A percentile compares a stretch with the other conserved stretches of the same genome.
Evolutionary conservation across 257 asterid genomes (phyloP).

Genomic region (Solanum pinnatisectum): DNA sequence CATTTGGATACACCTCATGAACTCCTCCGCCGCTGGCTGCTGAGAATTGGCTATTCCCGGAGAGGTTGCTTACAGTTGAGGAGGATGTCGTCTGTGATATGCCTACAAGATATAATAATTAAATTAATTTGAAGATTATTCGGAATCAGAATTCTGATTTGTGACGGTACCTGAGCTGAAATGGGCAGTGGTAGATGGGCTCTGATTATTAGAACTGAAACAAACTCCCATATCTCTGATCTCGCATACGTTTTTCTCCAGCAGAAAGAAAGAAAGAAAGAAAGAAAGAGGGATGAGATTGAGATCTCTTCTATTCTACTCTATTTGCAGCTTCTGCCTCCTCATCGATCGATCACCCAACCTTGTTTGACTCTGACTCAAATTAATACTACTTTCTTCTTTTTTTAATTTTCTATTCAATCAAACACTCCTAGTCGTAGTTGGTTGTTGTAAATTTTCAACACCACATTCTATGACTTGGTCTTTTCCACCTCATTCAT

Average conservation of each 20-base stretch:
- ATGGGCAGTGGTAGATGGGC: background rate
- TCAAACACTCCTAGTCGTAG: background rate
- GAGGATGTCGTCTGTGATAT: slow-evolving; percentile 12
- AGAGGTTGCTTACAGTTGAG: slow-evolving; percentile 13
- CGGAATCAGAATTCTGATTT: too few species aligned
- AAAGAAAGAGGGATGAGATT: background rate
- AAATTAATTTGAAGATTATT: too few species aligned
- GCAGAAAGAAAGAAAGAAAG: background rate
- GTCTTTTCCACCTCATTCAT: background rate
- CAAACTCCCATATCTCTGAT: slow-evolving; percentile 4
- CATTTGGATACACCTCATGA: slow-evolving; percentile 9
- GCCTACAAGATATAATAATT: background rate
- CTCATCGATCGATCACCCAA: background rate
- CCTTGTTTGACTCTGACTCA: background rate
- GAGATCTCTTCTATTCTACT: background rate
- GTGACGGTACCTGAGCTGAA: background rate
- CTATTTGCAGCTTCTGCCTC: background rate
- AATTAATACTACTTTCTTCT: background rate
- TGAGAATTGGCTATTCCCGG: slow-evolving; percentile 24
- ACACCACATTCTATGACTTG: background rate
- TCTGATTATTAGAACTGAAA: background rate
- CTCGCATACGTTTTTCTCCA: background rate
- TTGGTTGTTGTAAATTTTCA: background rate
- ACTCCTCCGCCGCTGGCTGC: slow-evolving; percentile 13
- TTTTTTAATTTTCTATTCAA: background rate